Conservation (phyloP, 2,329 filamentous ascomycete species). For the Colletotrichum lindemuthianum region DNA sequence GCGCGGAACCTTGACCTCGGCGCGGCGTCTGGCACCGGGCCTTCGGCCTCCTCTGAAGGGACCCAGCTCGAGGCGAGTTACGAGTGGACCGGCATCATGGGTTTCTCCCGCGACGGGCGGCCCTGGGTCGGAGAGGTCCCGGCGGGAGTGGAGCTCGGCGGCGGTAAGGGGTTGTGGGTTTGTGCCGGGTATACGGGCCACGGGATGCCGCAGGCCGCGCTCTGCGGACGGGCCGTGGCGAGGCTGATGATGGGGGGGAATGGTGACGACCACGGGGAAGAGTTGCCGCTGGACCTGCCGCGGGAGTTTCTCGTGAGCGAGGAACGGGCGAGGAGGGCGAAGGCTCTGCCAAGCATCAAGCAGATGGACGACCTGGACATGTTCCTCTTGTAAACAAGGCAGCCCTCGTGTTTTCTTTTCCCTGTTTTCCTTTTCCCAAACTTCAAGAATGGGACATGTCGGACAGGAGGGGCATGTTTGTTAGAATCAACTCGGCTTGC, state of each 20-base stretch:
- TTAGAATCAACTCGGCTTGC: neutral
- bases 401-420: neutral
- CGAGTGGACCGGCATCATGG: slow-evolving; percentile 87
- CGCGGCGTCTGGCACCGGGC: slow-evolving; percentile 46
- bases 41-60: slow-evolving; percentile 40
- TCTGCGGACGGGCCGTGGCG: slow-evolving; percentile 72
- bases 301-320: slow-evolving; percentile 51
- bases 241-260: slow-evolving; percentile 63
- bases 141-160: slow-evolving; percentile 50
- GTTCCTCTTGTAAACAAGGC: slow-evolving; percentile 26
- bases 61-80: slow-evolving; percentile 59
- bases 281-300: slow-evolving; percentile 52
- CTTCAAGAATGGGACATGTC: no score
- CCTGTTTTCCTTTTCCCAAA: neutral
- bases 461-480: no score
- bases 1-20: slow-evolving; percentile 53
- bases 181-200: slow-evolving; percentile 77
- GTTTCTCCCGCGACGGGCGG: slow-evolving; percentile 72
- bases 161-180: slow-evolving; percentile 68
- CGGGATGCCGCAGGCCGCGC: slow-evolving; percentile 79
- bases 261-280: slow-evolving; percentile 19
- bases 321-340: slow-evolving; percentile 41
- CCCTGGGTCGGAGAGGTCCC: slow-evolving; percentile 80
- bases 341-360: slow-evolving; percentile 29
- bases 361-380: slow-evolving; percentile 35